These are phyloP conservation scores for Phlegmacium glaucopus DNA, from an alignment of 768 basidiomycete species.

Conservation along the genomic window DNA sequence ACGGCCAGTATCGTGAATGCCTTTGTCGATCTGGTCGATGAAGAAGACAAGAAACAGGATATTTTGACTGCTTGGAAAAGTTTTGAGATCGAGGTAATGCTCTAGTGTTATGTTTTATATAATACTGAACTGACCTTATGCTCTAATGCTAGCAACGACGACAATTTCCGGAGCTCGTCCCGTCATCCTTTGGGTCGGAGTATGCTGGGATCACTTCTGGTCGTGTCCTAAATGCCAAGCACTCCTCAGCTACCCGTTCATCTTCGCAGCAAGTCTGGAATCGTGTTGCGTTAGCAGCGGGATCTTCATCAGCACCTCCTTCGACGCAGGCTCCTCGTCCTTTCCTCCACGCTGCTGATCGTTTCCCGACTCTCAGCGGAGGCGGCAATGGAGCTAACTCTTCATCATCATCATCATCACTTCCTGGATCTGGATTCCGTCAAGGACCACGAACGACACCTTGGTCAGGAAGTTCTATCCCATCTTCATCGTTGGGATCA, in stretches of 20 bases:
- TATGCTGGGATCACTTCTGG: constrained; percentile 82
- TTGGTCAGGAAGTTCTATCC: constrained; percentile 46
- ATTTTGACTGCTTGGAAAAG: constrained; percentile 78
- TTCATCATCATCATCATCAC: constrained; percentile 16
- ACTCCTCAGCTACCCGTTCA: constrained; percentile 59
- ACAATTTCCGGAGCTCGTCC: constrained; percentile 78
- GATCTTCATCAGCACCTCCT: constrained; percentile 31
- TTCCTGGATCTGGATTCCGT: constrained; percentile 33
- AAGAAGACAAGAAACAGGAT: constrained; percentile 79
- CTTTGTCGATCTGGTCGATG: constrained; percentile 75
- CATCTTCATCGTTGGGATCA: constrained; percentile 15
- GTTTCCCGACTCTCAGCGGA: constrained; percentile 32
- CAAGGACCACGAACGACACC: constrained; percentile 54
- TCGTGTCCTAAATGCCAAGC: constrained; percentile 80
- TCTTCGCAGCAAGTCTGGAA: constrained; percentile 73
- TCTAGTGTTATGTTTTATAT: not conserved
- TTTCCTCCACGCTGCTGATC: constrained; percentile 21
- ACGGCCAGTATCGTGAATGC: constrained; percentile 72
- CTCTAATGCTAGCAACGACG: constrained; percentile 82
- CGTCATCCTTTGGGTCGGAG: constrained; percentile 53
- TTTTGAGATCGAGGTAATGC: constrained; percentile 83
- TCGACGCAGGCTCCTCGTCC: constrained; percentile 19
- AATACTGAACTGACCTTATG: too few species aligned
- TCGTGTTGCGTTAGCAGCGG: constrained; percentile 81
- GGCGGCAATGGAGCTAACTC: constrained; percentile 8